These are phyloP conservation scores for Mucor ambiguus DNA, from an alignment of 371 early-diverging fungal genomes.

Conservation along the genomic window DNA sequence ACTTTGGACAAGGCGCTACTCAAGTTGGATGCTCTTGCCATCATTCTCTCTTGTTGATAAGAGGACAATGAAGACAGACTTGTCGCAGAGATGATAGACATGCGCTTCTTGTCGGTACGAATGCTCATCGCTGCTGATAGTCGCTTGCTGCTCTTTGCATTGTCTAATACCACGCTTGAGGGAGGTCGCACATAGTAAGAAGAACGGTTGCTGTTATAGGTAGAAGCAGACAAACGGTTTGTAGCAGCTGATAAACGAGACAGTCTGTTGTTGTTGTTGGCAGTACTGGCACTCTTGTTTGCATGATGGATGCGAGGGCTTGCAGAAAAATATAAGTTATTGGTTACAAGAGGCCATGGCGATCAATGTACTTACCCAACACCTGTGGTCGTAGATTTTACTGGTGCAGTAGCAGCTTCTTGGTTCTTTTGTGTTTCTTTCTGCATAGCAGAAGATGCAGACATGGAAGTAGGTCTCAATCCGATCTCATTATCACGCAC, in stretches of 20 bases:
- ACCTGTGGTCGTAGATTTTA: conserved; percentile 6
- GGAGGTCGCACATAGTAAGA: background rate
- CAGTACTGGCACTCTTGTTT: background rate
- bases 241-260: conserved; percentile 23
- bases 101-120: conserved; percentile 35
- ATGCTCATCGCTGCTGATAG: conserved; percentile 21
- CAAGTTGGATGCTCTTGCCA: conserved; percentile 40
- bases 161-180: background rate
- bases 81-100: conserved; percentile 43
- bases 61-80: conserved; percentile 52
- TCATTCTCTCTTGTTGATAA: conserved; percentile 52
- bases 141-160: conserved; percentile 11
- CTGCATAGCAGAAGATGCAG: background rate
- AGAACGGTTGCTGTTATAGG: conserved; percentile 13
- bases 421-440: background rate
- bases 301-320: background rate
- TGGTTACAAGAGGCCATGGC: background rate
- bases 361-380: conserved; percentile 10
- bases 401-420: background rate
- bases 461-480: conserved; percentile 14
- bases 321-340: background rate
- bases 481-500: conserved; percentile 41
- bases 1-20: conserved; percentile 33
- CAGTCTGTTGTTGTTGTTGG: background rate
- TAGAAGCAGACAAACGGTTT: conserved; percentile 16